Evolutionary conservation across 2,329 filamentous ascomycete genomes (phyloP).

Genomic region (Beauveria pseudobassiana): DNA sequence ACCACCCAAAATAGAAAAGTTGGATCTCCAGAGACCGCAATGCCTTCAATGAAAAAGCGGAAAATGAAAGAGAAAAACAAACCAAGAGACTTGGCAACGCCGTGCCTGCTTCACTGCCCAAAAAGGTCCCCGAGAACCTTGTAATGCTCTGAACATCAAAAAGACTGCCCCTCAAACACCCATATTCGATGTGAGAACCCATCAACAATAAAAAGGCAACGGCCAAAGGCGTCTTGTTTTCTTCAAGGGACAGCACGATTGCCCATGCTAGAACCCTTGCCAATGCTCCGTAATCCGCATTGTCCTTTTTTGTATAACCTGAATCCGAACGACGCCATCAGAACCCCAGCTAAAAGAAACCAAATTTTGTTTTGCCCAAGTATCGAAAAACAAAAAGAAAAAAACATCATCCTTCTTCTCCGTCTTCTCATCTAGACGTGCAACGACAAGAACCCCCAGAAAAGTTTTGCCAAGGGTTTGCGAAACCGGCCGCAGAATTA

Average conservation of each 20-base stretch:
- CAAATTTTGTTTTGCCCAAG: neutral
- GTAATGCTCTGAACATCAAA: neutral
- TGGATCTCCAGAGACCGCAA: conserved; percentile 10
- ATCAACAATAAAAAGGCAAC: neutral
- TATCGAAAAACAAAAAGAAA: neutral
- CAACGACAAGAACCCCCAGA: neutral
- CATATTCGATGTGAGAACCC: neutral
- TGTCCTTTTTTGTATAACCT: conserved; percentile 5
- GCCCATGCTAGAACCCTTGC: neutral
- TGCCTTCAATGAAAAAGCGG: neutral
- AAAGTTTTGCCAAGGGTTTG: neutral
- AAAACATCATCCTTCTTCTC: neutral
- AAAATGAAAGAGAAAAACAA: neutral
- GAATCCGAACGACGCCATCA: neutral
- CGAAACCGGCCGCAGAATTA: neutral
- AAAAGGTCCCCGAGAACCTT: neutral
- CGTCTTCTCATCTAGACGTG: neutral
- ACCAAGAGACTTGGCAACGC: neutral
- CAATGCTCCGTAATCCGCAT: neutral
- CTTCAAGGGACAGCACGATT: neutral
- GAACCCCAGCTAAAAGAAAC: neutral
- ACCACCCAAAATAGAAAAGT: conserved; percentile 9
- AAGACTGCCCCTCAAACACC: conserved; percentile 3
- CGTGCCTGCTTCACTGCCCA: conserved; percentile 1
- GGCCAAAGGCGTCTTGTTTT: neutral